Conservation (phyloP, 1,139 yeast genomes). For the Geotrichum klebahnii region DNA sequence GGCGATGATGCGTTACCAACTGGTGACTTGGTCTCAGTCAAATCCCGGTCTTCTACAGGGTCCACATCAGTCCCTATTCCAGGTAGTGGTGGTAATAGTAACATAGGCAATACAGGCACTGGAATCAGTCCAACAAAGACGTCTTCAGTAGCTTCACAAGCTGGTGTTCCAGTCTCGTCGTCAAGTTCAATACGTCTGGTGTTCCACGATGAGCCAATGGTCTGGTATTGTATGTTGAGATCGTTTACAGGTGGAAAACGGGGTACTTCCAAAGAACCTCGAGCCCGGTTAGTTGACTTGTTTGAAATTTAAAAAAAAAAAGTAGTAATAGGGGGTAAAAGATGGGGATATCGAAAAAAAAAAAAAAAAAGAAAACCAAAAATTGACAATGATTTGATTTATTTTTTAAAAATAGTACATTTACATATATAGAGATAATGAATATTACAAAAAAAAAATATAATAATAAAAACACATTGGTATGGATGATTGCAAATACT, state of each 20-base stretch:
- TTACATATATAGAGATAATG: too few relatives aligned
- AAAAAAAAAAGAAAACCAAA: too few relatives aligned
- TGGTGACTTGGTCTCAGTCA: not conserved
- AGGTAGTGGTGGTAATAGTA: not conserved
- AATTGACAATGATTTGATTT: too few relatives aligned
- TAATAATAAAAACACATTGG: too few relatives aligned
- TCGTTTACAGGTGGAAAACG: conserved; percentile 12
- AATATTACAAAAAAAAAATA: too few relatives aligned
- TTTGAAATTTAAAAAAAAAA: not conserved
- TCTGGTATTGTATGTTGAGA: conserved; percentile 20
- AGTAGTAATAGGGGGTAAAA: not conserved
- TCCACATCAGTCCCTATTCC: too few relatives aligned
- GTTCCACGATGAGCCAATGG: conserved; percentile 20
- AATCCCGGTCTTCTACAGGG: conserved; percentile 7
- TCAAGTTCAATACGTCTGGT: conserved; percentile 12
- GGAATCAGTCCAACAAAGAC: not conserved
- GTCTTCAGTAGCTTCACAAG: not conserved
- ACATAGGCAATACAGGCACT: not conserved
- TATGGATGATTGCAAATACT: too few relatives aligned
- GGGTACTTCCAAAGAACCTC: conserved; percentile 1
- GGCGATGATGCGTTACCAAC: conserved; percentile 4
- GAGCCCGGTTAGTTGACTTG: conserved; percentile 7
- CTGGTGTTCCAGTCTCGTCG: not conserved
- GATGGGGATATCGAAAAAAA: too few relatives aligned
- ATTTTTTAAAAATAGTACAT: too few relatives aligned